Conservation (phyloP, 73 alveolate genomes). For the Halteria grandinella region DNA sequence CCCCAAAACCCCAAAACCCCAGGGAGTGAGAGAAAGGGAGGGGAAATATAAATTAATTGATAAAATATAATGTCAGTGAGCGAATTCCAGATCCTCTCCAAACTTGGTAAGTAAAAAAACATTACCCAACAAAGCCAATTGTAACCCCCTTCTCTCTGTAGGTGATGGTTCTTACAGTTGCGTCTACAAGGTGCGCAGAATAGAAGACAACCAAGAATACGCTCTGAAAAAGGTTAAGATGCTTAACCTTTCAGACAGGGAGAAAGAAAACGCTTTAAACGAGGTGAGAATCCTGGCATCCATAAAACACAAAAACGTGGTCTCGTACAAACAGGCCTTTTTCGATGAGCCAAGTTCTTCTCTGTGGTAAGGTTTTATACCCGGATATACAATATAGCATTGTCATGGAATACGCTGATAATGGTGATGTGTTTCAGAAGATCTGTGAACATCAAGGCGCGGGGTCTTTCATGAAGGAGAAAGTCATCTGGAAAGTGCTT, state of each 20-base stretch:
- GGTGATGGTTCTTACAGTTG: conserved; percentile 90
- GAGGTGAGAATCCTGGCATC: conserved; percentile 93
- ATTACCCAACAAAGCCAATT: not conserved
- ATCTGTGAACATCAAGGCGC: conserved; percentile 72
- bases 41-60: not conserved
- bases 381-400: conserved; percentile 18
- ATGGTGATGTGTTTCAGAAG: conserved; percentile 79
- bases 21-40: not conserved
- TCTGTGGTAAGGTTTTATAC: conserved; percentile 58
- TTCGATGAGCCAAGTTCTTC: conserved; percentile 78
- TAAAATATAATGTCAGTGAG: conserved; percentile 44
- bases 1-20: conserved; percentile 35
- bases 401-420: conserved; percentile 87
- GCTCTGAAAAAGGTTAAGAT: conserved; percentile 89
- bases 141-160: not conserved
- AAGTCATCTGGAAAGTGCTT: conserved; percentile 80
- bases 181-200: conserved; percentile 79
- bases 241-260: conserved; percentile 79
- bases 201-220: conserved; percentile 75
- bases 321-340: conserved; percentile 88
- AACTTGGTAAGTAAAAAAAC: conserved; percentile 1
- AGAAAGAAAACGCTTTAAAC: conserved; percentile 86
- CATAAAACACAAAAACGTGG: conserved; percentile 81
- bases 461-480: conserved; percentile 73
- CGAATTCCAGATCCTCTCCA: conserved; percentile 21